phyloP scores from a whole-genome alignment of 192 early-diverging fungal species.

The Coemansia sp. region DNA sequence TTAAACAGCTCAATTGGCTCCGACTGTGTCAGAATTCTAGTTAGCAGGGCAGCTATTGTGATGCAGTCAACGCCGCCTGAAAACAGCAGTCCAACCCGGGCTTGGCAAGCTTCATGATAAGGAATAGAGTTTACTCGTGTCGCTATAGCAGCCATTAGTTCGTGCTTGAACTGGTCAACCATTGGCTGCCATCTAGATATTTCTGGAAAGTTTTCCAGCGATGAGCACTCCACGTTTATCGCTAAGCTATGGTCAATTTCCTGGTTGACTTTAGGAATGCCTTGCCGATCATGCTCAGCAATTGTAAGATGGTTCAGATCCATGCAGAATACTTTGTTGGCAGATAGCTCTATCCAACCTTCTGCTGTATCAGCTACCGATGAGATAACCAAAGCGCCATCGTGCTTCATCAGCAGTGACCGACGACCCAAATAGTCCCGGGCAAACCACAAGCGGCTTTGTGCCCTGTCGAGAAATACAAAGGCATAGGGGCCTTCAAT shows the following conservation, averaged over 20 bases:
- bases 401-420: slow-evolving; percentile 42
- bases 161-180: slow-evolving; percentile 21
- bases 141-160: slow-evolving; percentile 15
- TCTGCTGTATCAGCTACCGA: slow-evolving; percentile 33
- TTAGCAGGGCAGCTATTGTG: slow-evolving; percentile 76
- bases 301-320: slow-evolving; percentile 34
- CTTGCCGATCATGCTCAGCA: slow-evolving; percentile 18
- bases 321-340: slow-evolving; percentile 73
- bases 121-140: slow-evolving; percentile 29
- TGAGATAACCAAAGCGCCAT: slow-evolving; percentile 47
- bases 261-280: neutral
- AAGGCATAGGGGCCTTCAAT: slow-evolving; percentile 85
- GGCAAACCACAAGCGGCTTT: slow-evolving; percentile 68
- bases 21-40: slow-evolving; percentile 62
- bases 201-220: slow-evolving; percentile 12
- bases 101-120: neutral
- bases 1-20: slow-evolving; percentile 92
- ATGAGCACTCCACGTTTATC: neutral
- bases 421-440: slow-evolving; percentile 85
- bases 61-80: slow-evolving; percentile 96
- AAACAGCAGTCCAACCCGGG: slow-evolving; percentile 76
- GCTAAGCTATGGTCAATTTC: too few relatives aligned
- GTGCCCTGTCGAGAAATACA: slow-evolving; percentile 57
- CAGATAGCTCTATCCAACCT: slow-evolving; percentile 72
- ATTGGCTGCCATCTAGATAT: slow-evolving; percentile 17